Percentiles rank a stretch among this genome's conserved stretches.
Evolutionary conservation across 1,139 yeast species (phyloP).

Genomic region (Nakaseomyces delphensis): DNA sequence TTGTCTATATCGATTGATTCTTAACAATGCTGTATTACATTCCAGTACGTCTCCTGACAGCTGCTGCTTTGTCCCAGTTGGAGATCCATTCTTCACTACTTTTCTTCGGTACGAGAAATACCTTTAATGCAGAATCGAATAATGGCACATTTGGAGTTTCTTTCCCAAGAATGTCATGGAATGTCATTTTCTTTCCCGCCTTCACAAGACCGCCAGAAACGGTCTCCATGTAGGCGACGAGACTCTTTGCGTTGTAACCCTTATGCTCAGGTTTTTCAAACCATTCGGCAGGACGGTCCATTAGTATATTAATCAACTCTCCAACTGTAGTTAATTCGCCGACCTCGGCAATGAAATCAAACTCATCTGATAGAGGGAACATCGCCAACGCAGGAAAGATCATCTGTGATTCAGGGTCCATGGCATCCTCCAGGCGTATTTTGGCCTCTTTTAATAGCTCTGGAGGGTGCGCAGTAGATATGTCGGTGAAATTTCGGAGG

Average conservation of each 20-base stretch:
- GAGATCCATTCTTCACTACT: constrained; percentile 58
- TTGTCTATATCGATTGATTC: no score
- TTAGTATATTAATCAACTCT: constrained; percentile 48
- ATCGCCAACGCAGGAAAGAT: constrained; percentile 71
- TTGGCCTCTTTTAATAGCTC: constrained; percentile 32
- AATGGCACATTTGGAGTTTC: constrained; percentile 63
- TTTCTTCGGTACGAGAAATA: constrained; percentile 72
- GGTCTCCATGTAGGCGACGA: constrained; percentile 79
- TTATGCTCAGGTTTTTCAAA: constrained; percentile 55
- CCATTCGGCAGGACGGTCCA: constrained; percentile 64
- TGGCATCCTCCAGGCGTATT: constrained; percentile 54
- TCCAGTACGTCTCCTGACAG: constrained; percentile 36
- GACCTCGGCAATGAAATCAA: constrained; percentile 69
- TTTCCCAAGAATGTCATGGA: constrained; percentile 56
- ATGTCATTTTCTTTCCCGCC: constrained; percentile 67
- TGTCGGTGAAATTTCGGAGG: constrained; percentile 44
- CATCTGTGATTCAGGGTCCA: constrained; percentile 70
- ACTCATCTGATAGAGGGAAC: constrained; percentile 79
- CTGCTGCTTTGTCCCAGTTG: constrained; percentile 59
- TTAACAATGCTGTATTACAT: no score
- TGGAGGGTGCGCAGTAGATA: constrained; percentile 44
- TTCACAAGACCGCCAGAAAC: constrained; percentile 75
- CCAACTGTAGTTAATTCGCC: constrained; percentile 59
- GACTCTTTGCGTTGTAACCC: constrained; percentile 48
- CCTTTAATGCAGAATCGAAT: constrained; percentile 63